Percentiles rank a stretch among this genome's conserved stretches.
Conservation (phyloP, 2,329 filamentous ascomycete genomes). For the Trichophyton equinum region DNA sequence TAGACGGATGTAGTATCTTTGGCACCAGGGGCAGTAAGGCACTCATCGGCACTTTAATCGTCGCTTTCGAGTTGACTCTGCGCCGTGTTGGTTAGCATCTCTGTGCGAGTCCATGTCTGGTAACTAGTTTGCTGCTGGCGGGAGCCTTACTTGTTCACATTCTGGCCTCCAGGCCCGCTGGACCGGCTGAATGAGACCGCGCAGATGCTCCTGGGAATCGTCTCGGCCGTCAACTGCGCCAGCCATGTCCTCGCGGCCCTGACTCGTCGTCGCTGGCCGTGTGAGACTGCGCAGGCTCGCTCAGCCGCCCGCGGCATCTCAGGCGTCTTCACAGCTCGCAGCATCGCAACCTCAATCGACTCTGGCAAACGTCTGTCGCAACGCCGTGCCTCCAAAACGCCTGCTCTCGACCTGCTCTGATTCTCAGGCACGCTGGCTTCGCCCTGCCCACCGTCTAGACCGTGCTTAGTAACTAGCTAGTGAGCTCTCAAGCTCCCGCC, state of each 20-base stretch:
- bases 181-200: slow-evolving; percentile 51
- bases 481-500: background rate
- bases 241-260: slow-evolving; percentile 35
- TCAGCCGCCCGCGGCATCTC: background rate
- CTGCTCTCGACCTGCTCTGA: background rate
- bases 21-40: slow-evolving; percentile 44
- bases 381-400: no score
- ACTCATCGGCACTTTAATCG: slow-evolving; percentile 44
- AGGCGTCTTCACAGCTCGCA: background rate
- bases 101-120: background rate
- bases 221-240: slow-evolving; percentile 38
- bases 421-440: no score
- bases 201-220: slow-evolving; percentile 44
- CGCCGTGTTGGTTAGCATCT: background rate
- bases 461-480: background rate
- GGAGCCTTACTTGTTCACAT: slow-evolving; percentile 50
- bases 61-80: slow-evolving; percentile 56
- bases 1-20: slow-evolving; percentile 38
- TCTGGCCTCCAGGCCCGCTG: slow-evolving; percentile 53
- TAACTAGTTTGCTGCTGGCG: background rate
- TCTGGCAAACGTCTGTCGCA: no score
- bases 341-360: background rate
- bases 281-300: background rate
- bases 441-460: background rate
- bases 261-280: background rate